Conservation (phyloP, 768 basidiomycete species). For the Gymnopilus junonius region DNA sequence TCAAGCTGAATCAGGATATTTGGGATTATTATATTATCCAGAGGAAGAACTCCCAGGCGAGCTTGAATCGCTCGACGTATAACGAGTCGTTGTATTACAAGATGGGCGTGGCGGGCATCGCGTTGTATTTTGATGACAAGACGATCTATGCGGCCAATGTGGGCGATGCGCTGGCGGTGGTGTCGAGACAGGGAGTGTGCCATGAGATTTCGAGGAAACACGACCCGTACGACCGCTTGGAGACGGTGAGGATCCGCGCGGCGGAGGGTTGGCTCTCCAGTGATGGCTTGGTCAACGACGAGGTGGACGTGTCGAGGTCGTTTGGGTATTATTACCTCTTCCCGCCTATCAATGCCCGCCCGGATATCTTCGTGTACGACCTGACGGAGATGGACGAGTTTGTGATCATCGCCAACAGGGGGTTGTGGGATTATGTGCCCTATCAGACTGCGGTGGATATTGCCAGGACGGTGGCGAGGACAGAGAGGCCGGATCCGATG, state of each 20-base stretch:
- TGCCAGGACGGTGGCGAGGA: constrained; percentile 81
- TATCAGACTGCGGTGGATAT: constrained; percentile 98
- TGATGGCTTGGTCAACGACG: constrained; percentile 88
- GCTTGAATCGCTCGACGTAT: constrained; percentile 38
- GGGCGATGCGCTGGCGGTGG: constrained; percentile 86
- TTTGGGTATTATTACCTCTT: constrained; percentile 93
- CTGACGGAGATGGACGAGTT: constrained; percentile 91
- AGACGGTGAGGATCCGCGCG: constrained; percentile 84
- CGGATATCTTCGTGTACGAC: constrained; percentile 71
- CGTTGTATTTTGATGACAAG: constrained; percentile 81
- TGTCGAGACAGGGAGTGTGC: constrained; percentile 78
- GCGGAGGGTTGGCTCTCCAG: constrained; percentile 97
- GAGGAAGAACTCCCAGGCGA: constrained; percentile 79
- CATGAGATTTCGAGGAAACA: constrained; percentile 79
- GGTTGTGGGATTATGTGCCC: constrained; percentile 92
- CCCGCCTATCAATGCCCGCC: constrained; percentile 89
- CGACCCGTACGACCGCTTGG: constrained; percentile 85
- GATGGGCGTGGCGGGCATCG: constrained; percentile 83
- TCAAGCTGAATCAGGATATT: constrained; percentile 82
- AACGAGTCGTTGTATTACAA: constrained; percentile 57
- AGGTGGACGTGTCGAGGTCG: constrained; percentile 87
- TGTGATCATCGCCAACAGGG: constrained; percentile 92
- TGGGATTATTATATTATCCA: constrained; percentile 66
- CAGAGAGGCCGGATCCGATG: constrained; percentile 61
- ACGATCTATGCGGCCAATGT: constrained; percentile 90